Percentiles rank a stretch among this genome's conserved stretches.
These are phyloP conservation scores for Jamesozyma piceae DNA, from an alignment of 805 yeast genomes.

Conservation along the genomic window DNA sequence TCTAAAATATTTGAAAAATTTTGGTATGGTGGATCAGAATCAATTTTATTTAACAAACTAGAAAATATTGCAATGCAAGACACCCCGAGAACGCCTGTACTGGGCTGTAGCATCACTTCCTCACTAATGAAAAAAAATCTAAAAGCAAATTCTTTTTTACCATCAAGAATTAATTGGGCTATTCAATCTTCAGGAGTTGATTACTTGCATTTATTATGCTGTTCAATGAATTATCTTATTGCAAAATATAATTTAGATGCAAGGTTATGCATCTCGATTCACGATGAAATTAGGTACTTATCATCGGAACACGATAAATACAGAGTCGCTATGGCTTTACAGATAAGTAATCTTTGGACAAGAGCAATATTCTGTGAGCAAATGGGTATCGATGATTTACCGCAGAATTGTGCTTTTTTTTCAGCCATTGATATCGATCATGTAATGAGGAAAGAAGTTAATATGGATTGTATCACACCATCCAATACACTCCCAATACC, in stretches of 20 bases:
- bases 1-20: conserved; percentile 30
- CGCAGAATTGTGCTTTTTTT: conserved; percentile 92
- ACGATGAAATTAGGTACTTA: conserved; percentile 85
- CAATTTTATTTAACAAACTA: conserved; percentile 78
- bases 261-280: conserved; percentile 78
- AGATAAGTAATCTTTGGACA: conserved; percentile 89
- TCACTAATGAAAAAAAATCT: conserved; percentile 65
- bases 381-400: conserved; percentile 78
- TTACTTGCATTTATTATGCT: conserved; percentile 73
- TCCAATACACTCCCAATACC: conserved; percentile 63
- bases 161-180: conserved; percentile 94
- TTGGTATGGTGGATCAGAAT: conserved; percentile 90
- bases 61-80: conserved; percentile 80
- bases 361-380: conserved; percentile 92
- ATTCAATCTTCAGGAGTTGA: conserved; percentile 98
- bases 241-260: conserved; percentile 60
- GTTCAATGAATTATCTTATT: conserved; percentile 78
- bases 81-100: conserved; percentile 77
- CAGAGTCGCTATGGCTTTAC: conserved; percentile 72
- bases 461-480: conserved; percentile 83
- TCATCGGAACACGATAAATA: conserved; percentile 66
- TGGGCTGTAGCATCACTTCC: conserved; percentile 88
- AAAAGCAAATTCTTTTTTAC: conserved; percentile 56
- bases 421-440: conserved; percentile 87
- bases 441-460: conserved; percentile 87